phyloP scores from a whole-genome alignment of 129 eudicot species.

The Artemisia annua region DNA sequence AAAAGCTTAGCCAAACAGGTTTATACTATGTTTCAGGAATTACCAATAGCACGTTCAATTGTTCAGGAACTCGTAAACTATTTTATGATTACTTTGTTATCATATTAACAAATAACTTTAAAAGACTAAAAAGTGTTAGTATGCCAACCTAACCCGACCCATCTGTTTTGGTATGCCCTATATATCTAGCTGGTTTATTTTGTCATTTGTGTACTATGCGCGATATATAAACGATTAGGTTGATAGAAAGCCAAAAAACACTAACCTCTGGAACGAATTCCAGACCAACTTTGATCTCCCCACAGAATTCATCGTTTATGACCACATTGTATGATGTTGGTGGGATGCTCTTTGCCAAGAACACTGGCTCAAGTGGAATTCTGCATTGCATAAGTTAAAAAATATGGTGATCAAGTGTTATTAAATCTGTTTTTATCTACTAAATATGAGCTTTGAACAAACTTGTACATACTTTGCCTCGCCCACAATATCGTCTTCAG shows the following conservation, averaged over 20 bases:
- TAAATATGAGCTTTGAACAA: background rate
- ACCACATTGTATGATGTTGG: conserved; percentile 71
- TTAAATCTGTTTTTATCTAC: background rate
- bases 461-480: conserved; percentile 53
- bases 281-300: conserved; percentile 72
- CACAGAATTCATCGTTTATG: conserved; percentile 59
- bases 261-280: conserved; percentile 75
- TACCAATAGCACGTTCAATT: no score
- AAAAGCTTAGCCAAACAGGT: no score
- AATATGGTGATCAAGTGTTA: background rate
- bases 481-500: conserved; percentile 68
- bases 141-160: background rate
- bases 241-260: conserved; percentile 1
- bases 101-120: no score
- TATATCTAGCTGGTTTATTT: background rate
- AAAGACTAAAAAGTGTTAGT: background rate
- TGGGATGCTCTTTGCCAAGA: conserved; percentile 60
- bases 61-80: background rate
- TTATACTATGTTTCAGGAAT: no score
- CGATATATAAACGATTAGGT: background rate
- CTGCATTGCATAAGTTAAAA: conserved; percentile 37
- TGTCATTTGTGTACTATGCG: background rate
- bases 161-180: no score
- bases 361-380: conserved; percentile 57
- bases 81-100: no score